Evolutionary conservation across 805 yeast species (phyloP).

Genomic region (Metschnikowia orientalis): DNA sequence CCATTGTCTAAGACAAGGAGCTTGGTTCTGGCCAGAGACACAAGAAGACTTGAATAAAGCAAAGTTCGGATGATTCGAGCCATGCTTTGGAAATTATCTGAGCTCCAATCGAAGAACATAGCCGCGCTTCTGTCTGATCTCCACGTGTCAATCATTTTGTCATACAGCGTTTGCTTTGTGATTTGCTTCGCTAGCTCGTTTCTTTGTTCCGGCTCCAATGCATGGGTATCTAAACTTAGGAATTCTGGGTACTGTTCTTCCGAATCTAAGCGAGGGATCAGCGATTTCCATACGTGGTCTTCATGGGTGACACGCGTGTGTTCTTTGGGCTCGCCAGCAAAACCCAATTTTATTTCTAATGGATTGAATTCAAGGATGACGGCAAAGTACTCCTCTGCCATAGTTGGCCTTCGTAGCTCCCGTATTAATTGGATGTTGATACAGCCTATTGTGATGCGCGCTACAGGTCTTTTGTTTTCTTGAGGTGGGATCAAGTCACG

Average conservation of each 20-base stretch:
- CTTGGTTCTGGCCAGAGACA: slow-evolving; percentile 12
- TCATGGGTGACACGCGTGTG: slow-evolving; percentile 7
- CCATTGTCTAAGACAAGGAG: slow-evolving; percentile 14
- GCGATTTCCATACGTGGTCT: slow-evolving; percentile 11
- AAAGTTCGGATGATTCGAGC: slow-evolving; percentile 9
- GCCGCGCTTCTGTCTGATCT: slow-evolving; percentile 3
- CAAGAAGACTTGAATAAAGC: slow-evolving; percentile 9
- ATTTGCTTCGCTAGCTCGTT: slow-evolving; percentile 1
- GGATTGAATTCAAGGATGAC: slow-evolving; percentile 15
- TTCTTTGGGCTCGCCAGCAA: slow-evolving; percentile 16
- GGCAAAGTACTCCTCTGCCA: slow-evolving; percentile 20
- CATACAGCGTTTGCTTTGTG: neutral
- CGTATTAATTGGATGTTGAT: too few species aligned
- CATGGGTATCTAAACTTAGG: slow-evolving; percentile 12
- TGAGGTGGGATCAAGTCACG: neutral
- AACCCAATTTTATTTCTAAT: slow-evolving; percentile 12
- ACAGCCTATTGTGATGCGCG: neutral
- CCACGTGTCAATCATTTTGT: slow-evolving; percentile 4
- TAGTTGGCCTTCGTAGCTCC: slow-evolving; percentile 4
- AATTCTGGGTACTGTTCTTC: slow-evolving; percentile 8
- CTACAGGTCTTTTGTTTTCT: too few species aligned
- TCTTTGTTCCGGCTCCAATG: slow-evolving; percentile 5
- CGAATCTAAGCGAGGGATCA: neutral
- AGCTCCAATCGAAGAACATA: slow-evolving; percentile 13
- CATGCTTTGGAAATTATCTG: slow-evolving; percentile 9